Evolutionary conservation across 306 rosid species (phyloP).

Genomic region (Styphnolobium japonicum): DNA sequence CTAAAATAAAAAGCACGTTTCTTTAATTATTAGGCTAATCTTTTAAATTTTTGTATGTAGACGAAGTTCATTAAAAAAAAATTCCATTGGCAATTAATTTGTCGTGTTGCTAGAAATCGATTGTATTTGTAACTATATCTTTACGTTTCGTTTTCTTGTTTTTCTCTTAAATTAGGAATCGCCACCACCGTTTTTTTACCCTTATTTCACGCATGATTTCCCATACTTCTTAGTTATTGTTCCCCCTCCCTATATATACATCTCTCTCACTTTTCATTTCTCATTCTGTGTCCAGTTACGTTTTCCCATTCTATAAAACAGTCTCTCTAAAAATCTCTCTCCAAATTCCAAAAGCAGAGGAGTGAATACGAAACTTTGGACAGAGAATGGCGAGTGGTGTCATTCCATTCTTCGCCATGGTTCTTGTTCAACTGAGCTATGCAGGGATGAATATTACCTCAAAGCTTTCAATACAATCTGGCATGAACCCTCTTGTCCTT

Average conservation of each 20-base stretch:
- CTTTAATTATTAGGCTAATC: no score
- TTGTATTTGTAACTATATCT: no score
- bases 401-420: constrained; percentile 57
- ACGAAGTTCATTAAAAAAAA: no score
- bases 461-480: constrained; percentile 65
- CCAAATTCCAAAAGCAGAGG: neutral
- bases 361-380: neutral
- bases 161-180: no score
- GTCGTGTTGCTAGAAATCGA: no score
- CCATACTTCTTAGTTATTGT: neutral
- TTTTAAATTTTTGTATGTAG: no score
- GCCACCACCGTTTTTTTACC: neutral
- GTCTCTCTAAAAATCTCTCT: neutral
- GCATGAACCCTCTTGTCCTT: constrained; percentile 64
- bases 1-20: no score
- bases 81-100: no score
- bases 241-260: neutral
- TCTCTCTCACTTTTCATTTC: neutral
- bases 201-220: neutral
- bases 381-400: constrained; percentile 33
- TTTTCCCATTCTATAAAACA: neutral
- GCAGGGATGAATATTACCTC: constrained; percentile 67
- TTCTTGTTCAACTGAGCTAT: constrained; percentile 46
- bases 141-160: no score
- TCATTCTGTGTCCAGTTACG: neutral